Conservation (phyloP, 805 yeast genomes). For the Kluyveromyces aestuarii region DNA sequence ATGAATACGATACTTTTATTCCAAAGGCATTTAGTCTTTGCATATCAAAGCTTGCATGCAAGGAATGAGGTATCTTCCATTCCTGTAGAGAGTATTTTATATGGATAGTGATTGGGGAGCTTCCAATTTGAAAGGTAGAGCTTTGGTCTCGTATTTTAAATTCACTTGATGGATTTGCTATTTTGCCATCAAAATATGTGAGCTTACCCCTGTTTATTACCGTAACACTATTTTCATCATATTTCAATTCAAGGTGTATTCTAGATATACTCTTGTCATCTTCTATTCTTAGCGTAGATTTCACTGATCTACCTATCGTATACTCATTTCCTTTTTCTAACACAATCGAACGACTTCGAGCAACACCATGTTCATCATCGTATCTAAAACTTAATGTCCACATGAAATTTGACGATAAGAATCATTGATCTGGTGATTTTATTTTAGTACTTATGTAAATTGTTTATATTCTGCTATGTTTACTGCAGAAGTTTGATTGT, state of each 20-base stretch:
- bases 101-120: background rate
- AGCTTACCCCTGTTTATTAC: constrained; percentile 21
- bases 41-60: background rate
- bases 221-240: background rate
- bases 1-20: constrained; percentile 1
- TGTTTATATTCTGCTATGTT: background rate
- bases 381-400: constrained; percentile 19
- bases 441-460: background rate
- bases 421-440: background rate
- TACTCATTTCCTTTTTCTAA: constrained; percentile 8
- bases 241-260: constrained; percentile 15
- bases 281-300: constrained; percentile 19
- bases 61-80: constrained; percentile 13
- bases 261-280: constrained; percentile 29
- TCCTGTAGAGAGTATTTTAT: background rate
- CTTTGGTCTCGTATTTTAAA: background rate
- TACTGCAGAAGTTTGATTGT: background rate
- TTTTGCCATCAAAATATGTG: constrained; percentile 13
- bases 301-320: constrained; percentile 25
- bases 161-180: background rate
- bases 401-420: constrained; percentile 9
- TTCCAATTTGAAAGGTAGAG: background rate
- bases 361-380: constrained; percentile 13
- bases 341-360: constrained; percentile 10
- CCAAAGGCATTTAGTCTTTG: background rate